Evolutionary conservation across 768 basidiomycete genomes (phyloP).

Genomic region (Sarcomyxa edulis): DNA sequence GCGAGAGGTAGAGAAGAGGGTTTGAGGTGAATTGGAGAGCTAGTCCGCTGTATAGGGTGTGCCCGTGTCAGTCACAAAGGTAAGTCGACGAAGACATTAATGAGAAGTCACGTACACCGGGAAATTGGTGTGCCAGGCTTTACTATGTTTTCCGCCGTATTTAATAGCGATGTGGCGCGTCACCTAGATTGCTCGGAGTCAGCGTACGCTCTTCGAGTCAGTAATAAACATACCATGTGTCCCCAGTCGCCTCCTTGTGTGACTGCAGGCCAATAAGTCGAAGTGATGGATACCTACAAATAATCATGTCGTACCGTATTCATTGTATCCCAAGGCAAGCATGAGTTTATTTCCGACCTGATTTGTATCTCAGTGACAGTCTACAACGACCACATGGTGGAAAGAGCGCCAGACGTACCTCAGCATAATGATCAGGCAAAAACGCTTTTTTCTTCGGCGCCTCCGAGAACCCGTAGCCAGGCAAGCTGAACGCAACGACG

Average conservation of each 20-base stretch:
- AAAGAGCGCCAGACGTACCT: conserved; percentile 24
- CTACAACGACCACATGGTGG: neutral
- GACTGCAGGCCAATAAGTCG: conserved; percentile 20
- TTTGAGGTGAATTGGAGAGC: conserved; percentile 16
- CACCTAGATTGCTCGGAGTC: conserved; percentile 19
- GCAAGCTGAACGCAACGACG: conserved; percentile 54
- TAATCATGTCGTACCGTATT: conserved; percentile 30
- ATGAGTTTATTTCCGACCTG: conserved; percentile 45
- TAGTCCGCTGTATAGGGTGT: conserved; percentile 6
- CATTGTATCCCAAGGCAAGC: conserved; percentile 39
- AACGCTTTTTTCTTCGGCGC: conserved; percentile 52
- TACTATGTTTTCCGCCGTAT: conserved; percentile 33
- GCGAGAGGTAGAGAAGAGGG: conserved; percentile 19
- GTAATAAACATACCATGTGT: conserved; percentile 4
- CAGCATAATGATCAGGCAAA: conserved; percentile 36
- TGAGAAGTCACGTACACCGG: conserved; percentile 23
- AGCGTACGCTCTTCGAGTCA: neutral
- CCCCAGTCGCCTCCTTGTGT: conserved; percentile 34
- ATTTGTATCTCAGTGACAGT: neutral
- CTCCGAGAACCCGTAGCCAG: conserved; percentile 60
- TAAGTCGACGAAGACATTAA: neutral
- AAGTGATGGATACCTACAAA: neutral
- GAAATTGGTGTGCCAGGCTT: conserved; percentile 43
- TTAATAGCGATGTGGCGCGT: conserved; percentile 23
- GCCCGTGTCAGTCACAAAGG: neutral